Conservation (phyloP, 768 basidiomycete species). For the Leccinum aurantiacum region DNA sequence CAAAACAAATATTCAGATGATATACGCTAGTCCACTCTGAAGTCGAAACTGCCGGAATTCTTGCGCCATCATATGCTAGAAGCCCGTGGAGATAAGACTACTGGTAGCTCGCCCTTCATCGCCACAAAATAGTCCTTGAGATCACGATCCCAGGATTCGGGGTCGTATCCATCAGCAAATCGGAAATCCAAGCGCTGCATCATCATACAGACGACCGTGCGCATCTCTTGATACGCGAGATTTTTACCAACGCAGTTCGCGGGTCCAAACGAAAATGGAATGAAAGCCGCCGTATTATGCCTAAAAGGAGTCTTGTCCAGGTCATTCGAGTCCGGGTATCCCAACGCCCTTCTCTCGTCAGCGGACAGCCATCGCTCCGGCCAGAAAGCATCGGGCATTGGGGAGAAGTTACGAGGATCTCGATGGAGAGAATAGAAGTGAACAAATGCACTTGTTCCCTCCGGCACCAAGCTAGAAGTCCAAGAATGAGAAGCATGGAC, state of each 20-base stretch:
- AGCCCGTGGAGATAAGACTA: conserved; percentile 36
- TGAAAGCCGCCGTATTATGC: conserved; percentile 40
- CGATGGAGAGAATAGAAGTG: conserved; percentile 46
- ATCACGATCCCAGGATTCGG: conserved; percentile 33
- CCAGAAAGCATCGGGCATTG: conserved; percentile 43
- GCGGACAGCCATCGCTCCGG: conserved; percentile 44
- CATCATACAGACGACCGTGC: conserved; percentile 37
- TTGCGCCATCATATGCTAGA: conserved; percentile 18
- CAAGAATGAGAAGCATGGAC: conserved; percentile 11
- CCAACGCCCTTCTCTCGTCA: conserved; percentile 26
- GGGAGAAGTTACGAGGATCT: conserved; percentile 46
- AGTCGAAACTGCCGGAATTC: conserved; percentile 10
- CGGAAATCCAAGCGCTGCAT: conserved; percentile 42
- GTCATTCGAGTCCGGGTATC: conserved; percentile 25
- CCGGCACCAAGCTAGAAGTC: conserved; percentile 41
- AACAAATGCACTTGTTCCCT: conserved; percentile 44
- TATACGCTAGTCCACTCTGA: conserved; percentile 26
- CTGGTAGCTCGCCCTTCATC: conserved; percentile 35
- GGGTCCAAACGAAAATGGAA: conserved; percentile 47
- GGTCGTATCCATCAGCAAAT: conserved; percentile 39
- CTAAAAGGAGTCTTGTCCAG: conserved; percentile 30
- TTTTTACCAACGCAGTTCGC: conserved; percentile 46
- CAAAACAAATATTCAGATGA: conserved; percentile 25
- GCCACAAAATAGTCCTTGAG: conserved; percentile 42
- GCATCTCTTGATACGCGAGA: conserved; percentile 45